Evolutionary conservation across 805 yeast species (phyloP).

Genomic region (Lachancea kluyveri): DNA sequence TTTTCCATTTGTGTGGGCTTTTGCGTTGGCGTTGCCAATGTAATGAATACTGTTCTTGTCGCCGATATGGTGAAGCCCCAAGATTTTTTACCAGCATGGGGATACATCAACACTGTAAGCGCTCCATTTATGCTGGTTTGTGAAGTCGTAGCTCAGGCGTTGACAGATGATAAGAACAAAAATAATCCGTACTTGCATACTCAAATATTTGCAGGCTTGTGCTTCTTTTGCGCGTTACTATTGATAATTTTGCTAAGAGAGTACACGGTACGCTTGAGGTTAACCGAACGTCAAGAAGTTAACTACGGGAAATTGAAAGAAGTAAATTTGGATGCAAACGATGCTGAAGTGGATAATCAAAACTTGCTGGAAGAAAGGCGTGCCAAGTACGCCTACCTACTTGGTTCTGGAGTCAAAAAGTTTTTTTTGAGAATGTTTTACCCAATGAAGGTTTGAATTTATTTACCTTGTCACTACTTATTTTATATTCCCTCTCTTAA

Average conservation of each 20-base stretch:
- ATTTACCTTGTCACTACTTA: not conserved
- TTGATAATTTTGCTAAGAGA: constrained; percentile 46
- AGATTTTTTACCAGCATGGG: constrained; percentile 35
- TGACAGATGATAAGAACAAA: constrained; percentile 27
- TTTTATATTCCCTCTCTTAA: too few relatives aligned
- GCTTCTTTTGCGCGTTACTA: constrained; percentile 38
- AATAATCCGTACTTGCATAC: constrained; percentile 48
- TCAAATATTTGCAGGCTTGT: constrained; percentile 53
- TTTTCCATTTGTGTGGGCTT: constrained; percentile 41
- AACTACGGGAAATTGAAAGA: constrained; percentile 10
- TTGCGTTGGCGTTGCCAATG: constrained; percentile 40
- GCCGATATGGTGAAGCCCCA: constrained; percentile 37
- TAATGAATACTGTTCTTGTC: constrained; percentile 36
- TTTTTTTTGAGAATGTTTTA: constrained; percentile 22
- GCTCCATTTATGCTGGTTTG: constrained; percentile 37
- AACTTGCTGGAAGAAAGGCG: constrained; percentile 9
- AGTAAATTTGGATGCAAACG: constrained; percentile 5
- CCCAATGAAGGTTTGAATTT: constrained; percentile 19
- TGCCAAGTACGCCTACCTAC: constrained; percentile 12
- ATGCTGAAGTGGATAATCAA: constrained; percentile 7
- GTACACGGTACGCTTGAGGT: constrained; percentile 39
- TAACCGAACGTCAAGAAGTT: constrained; percentile 15
- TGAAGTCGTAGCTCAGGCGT: constrained; percentile 50
- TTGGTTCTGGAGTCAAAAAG: constrained; percentile 15
- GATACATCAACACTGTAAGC: constrained; percentile 29